phyloP scores from a whole-genome alignment of 352 stramenopile genomes.

The Phytophthora melonis region DNA sequence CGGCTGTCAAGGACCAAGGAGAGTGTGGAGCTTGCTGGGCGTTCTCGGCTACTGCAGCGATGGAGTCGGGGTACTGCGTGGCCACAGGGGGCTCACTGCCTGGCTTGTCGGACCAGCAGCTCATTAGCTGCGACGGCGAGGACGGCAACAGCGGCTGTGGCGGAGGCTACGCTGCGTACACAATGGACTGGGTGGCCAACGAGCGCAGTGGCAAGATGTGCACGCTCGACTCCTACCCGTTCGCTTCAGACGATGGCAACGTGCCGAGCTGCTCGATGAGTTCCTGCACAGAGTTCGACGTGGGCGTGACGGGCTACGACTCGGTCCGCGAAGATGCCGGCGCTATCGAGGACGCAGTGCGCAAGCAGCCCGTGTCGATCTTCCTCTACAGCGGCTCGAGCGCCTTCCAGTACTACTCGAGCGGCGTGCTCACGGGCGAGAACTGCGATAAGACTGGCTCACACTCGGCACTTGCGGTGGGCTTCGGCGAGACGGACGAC shows the following conservation, averaged over 20 bases:
- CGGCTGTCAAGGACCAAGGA: slow-evolving; percentile 59
- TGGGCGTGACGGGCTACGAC: slow-evolving; percentile 57
- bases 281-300: slow-evolving; percentile 54
- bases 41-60: slow-evolving; percentile 66
- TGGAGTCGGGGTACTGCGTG: slow-evolving; percentile 66
- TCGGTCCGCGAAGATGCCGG: slow-evolving; percentile 51
- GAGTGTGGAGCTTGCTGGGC: slow-evolving; percentile 69
- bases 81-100: slow-evolving; percentile 46
- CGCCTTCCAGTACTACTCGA: slow-evolving; percentile 73
- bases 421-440: slow-evolving; percentile 64
- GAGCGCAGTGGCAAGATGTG: slow-evolving; percentile 60
- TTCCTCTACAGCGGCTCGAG: slow-evolving; percentile 70
- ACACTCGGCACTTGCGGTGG: slow-evolving; percentile 71
- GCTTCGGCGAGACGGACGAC: slow-evolving; percentile 62
- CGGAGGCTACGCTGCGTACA: slow-evolving; percentile 68
- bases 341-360: slow-evolving; percentile 56
- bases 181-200: slow-evolving; percentile 66
- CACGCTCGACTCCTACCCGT: slow-evolving; percentile 61
- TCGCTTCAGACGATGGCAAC: slow-evolving; percentile 45
- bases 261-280: slow-evolving; percentile 46
- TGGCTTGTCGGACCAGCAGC: slow-evolving; percentile 67
- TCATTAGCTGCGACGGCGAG: slow-evolving; percentile 72
- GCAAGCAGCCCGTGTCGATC: slow-evolving; percentile 58
- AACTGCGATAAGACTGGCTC: slow-evolving; percentile 66
- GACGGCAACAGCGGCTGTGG: slow-evolving; percentile 62